Evolutionary conservation across 768 basidiomycete genomes (phyloP).

Genomic region (Amanita thiersii): DNA sequence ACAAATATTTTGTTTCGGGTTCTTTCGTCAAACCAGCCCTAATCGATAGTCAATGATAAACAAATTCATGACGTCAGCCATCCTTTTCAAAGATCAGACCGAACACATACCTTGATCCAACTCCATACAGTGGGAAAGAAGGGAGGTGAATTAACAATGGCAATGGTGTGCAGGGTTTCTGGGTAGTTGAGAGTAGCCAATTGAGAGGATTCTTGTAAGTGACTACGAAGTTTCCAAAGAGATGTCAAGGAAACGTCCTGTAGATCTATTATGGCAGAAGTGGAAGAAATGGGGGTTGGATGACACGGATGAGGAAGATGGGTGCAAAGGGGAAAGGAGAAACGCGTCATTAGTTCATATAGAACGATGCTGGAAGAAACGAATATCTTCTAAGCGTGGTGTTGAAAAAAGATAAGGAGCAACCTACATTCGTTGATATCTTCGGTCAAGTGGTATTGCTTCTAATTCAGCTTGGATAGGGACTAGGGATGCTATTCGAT

Average conservation of each 20-base stretch:
- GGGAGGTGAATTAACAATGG: constrained; percentile 69
- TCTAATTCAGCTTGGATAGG: constrained; percentile 54
- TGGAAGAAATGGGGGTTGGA: constrained; percentile 50
- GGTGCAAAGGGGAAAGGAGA: constrained; percentile 57
- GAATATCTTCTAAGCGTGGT: neutral
- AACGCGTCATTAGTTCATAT: constrained; percentile 60
- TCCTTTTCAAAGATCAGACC: neutral
- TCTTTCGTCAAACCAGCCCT: constrained; percentile 77
- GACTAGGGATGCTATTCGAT: constrained; percentile 55
- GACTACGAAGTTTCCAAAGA: constrained; percentile 64
- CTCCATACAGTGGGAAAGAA: constrained; percentile 83
- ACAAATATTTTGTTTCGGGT: constrained; percentile 75
- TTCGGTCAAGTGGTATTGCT: constrained; percentile 39
- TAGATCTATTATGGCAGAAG: constrained; percentile 70
- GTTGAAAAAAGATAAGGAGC: constrained; percentile 1
- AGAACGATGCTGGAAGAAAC: constrained; percentile 42
- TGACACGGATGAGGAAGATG: constrained; percentile 44
- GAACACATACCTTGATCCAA: constrained; percentile 60
- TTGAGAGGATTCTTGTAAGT: constrained; percentile 67
- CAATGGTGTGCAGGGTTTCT: constrained; percentile 62
- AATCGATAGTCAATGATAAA: constrained; percentile 1
- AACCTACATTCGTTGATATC: constrained; percentile 66
- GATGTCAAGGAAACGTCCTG: constrained; percentile 46
- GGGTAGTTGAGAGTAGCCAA: constrained; percentile 79
- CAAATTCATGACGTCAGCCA: neutral